These are phyloP conservation scores for Stylonectria norvegica DNA, from an alignment of 2,329 filamentous ascomycete species.

Conservation along the genomic window DNA sequence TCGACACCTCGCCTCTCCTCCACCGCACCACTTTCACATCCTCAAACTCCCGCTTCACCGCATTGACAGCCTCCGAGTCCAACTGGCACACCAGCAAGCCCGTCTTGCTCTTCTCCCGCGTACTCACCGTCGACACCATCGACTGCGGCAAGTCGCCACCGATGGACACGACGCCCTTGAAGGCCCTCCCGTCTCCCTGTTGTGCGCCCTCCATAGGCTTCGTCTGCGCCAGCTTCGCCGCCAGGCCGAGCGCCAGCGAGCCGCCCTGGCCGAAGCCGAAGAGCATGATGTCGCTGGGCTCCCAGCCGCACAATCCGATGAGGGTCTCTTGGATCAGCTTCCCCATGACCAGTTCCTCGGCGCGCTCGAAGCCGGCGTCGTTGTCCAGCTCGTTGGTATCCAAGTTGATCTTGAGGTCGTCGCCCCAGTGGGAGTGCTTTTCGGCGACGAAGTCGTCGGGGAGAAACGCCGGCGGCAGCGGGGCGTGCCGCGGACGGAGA, in stretches of 20 bases:
- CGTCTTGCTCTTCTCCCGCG: constrained; percentile 55
- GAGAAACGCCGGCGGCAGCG: constrained; percentile 65
- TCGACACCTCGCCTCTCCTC: constrained; percentile 68
- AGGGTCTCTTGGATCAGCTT: constrained; percentile 51
- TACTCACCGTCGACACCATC: constrained; percentile 45
- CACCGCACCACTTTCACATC: constrained; percentile 67
- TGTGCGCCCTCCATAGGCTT: constrained; percentile 28
- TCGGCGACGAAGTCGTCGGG: constrained; percentile 20
- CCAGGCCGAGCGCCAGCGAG: constrained; percentile 56
- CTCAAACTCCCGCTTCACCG: constrained; percentile 62
- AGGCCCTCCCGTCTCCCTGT: constrained; percentile 21
- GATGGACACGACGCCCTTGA: constrained; percentile 60
- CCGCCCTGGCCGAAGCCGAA: constrained; percentile 68
- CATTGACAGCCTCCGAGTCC: constrained; percentile 60
- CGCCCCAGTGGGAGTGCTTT: constrained; percentile 61
- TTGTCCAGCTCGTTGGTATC: constrained; percentile 52
- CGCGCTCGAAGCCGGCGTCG: constrained; percentile 58
- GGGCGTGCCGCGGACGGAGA: constrained; percentile 69
- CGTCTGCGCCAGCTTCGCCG: constrained; percentile 41
- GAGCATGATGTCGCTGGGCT: constrained; percentile 55
- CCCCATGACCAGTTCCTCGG: constrained; percentile 44
- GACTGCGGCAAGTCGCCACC: constrained; percentile 57
- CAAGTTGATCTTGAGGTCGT: constrained; percentile 56
- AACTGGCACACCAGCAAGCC: constrained; percentile 60
- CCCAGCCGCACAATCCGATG: constrained; percentile 57